These are phyloP conservation scores for Scutellaria minor DNA, from an alignment of 257 asterid genomes.

Conservation along the genomic window DNA sequence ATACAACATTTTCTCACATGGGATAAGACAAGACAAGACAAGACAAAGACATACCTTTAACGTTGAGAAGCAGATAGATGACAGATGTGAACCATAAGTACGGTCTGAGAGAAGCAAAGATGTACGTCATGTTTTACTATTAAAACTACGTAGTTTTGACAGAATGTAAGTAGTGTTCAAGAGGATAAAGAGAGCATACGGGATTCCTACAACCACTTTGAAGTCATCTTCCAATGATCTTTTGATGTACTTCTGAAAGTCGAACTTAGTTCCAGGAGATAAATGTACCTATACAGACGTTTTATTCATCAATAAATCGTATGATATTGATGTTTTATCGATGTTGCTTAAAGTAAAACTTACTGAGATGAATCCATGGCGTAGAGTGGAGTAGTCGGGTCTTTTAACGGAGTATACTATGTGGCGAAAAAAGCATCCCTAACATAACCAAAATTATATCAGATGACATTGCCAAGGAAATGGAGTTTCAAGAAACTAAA, in stretches of 20 bases:
- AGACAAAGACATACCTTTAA: conserved; percentile 54
- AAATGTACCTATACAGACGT: conserved; percentile 71
- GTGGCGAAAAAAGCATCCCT: conserved; percentile 90
- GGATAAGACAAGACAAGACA: not conserved
- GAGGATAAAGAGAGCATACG: conserved; percentile 47
- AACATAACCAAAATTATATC: conserved; percentile 1
- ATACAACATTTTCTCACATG: not conserved
- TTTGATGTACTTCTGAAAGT: conserved; percentile 92
- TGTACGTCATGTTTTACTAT: not conserved
- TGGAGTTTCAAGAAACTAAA: not conserved
- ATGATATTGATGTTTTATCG: not conserved
- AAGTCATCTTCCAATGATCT: conserved; percentile 96
- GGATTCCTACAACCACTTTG: conserved; percentile 89
- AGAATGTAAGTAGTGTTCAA: not conserved
- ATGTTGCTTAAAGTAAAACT: conserved; percentile 35
- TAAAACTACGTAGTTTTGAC: no score
- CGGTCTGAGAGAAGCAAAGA: conserved; percentile 56
- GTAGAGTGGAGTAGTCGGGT: conserved; percentile 85
- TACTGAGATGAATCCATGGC: conserved; percentile 91
- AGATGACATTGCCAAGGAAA: not conserved
- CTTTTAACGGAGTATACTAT: conserved; percentile 76
- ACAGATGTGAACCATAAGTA: conserved; percentile 73
- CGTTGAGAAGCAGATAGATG: conserved; percentile 73
- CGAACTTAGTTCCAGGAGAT: conserved; percentile 92
- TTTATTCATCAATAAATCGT: not conserved